phyloP scores from a whole-genome alignment of 2,329 filamentous ascomycete genomes.

The Mycosphaerella arachidis region DNA sequence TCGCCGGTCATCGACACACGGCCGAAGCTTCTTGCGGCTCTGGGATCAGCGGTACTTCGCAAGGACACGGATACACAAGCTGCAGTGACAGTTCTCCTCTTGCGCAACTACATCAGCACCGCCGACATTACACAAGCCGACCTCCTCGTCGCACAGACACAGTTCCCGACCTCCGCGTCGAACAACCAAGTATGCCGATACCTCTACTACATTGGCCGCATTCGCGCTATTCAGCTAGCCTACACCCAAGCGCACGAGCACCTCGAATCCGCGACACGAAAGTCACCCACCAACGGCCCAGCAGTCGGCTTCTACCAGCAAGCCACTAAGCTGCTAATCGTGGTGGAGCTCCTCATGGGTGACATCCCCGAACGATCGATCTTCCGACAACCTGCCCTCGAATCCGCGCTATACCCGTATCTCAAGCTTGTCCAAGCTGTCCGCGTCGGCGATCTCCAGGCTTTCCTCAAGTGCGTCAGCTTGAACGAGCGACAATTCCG shows the following conservation, averaged over 20 bases:
- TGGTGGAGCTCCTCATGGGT: slow-evolving; percentile 96
- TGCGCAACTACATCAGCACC: slow-evolving; percentile 92
- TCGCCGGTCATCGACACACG: slow-evolving; percentile 84
- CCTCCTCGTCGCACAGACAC: slow-evolving; percentile 88
- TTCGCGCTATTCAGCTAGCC: slow-evolving; percentile 90
- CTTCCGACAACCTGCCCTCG: slow-evolving; percentile 84
- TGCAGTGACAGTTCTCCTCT: slow-evolving; percentile 86
- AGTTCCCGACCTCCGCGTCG: slow-evolving; percentile 87
- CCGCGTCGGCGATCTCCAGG: slow-evolving; percentile 90
- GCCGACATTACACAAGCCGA: slow-evolving; percentile 97
- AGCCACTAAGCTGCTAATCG: slow-evolving; percentile 90
- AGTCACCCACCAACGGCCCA: slow-evolving; percentile 83
- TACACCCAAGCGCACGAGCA: slow-evolving; percentile 98
- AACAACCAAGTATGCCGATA: slow-evolving; percentile 98
- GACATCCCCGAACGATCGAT: slow-evolving; percentile 94
- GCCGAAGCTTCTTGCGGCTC: slow-evolving; percentile 76
- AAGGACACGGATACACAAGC: slow-evolving; percentile 98
- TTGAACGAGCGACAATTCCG: slow-evolving; percentile 80
- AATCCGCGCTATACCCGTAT: slow-evolving; percentile 85
- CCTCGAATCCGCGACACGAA: slow-evolving; percentile 85
- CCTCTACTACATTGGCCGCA: slow-evolving; percentile 93
- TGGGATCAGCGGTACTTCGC: slow-evolving; percentile 90
- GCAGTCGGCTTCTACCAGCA: slow-evolving; percentile 94
- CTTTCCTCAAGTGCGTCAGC: slow-evolving; percentile 83
- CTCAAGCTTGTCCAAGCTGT: slow-evolving; percentile 92